Evolutionary conservation across 306 rosid genomes (phyloP).

Genomic region (Casuarina equisetifolia): DNA sequence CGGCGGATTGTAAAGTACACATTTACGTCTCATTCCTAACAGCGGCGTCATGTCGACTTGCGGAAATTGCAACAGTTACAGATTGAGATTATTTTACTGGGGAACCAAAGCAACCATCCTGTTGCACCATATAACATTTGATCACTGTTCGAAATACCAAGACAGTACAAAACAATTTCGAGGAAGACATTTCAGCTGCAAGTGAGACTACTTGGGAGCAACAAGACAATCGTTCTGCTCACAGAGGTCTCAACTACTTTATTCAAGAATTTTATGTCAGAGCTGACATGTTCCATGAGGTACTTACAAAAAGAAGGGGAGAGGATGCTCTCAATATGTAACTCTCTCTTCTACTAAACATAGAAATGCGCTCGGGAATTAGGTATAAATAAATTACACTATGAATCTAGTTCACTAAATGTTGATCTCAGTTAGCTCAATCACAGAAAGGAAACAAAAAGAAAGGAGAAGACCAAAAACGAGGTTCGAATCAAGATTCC

Average conservation of each 20-base stretch:
- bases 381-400: background rate
- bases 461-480: slow-evolving; percentile 8
- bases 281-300: background rate
- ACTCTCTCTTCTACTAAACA: background rate
- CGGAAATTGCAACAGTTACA: too few species aligned
- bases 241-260: background rate
- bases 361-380: slow-evolving; percentile 8
- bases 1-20: too few species aligned
- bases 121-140: too few species aligned
- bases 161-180: background rate
- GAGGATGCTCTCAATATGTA: background rate
- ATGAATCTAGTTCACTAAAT: background rate
- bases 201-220: too few species aligned
- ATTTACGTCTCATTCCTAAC: too few species aligned
- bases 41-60: too few species aligned
- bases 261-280: background rate
- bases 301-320: background rate
- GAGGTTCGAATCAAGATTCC: slow-evolving; percentile 4
- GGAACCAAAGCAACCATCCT: too few species aligned
- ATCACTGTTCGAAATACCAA: too few species aligned
- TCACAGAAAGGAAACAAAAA: background rate
- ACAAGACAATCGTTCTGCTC: background rate
- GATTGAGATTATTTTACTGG: too few species aligned
- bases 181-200: too few species aligned
- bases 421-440: slow-evolving; percentile 12